Base-by-base conservation (phyloP, 495 filamentous ascomycete species). In the Aspergillus affinis region DNA sequence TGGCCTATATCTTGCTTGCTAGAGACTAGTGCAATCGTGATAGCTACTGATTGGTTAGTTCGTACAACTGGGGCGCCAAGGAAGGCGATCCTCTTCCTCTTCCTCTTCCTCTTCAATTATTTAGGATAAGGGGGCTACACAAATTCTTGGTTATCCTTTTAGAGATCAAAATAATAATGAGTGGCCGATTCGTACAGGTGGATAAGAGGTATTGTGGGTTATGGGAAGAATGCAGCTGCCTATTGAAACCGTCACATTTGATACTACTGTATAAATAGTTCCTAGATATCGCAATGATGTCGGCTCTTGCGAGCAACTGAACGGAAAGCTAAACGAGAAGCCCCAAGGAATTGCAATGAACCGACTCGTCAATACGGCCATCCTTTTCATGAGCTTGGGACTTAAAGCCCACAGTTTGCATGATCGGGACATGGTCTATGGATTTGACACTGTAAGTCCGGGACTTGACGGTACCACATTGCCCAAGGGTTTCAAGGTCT, bases 191-290 rank as follows among this genome's bases (percentile, higher is more conserved):
- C 51, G 58, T 60, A 55, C 58, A 55, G 45, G 58, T 20, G 58
- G 58, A 53, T 29, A 41, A 17, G 48, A 52, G 58, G 44, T 20
- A 52, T 60, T 54, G 20, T 60, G n/a, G n/a, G n/a, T n/a, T n/a
- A 58, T 46, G 36, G 18, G 56, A 51, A 58, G 56, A 58, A 58
- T 58, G 45, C 56, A 58, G 56, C 48, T 58, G 56, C 56, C 48
- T 58, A 51, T 51, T 58, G 9, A 51, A 52, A 50, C 46, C 27
- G 20, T 58, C 10, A 58, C 48, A 58, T 21, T 58, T 52, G 17
- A 58, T 46, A 49, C 45, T 51, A 58, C 0, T 17, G 48, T 51
- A 58, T 58, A 58, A 58, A 58, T 58, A 52, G 56, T 44, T 58
- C 29, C 48, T 32, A 58, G 21, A 45, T 49, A 52, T 58, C 48